These are phyloP conservation scores for Trichopus zeylanicus DNA, from an alignment of 116 monocot species.

Conservation along the genomic window DNA sequence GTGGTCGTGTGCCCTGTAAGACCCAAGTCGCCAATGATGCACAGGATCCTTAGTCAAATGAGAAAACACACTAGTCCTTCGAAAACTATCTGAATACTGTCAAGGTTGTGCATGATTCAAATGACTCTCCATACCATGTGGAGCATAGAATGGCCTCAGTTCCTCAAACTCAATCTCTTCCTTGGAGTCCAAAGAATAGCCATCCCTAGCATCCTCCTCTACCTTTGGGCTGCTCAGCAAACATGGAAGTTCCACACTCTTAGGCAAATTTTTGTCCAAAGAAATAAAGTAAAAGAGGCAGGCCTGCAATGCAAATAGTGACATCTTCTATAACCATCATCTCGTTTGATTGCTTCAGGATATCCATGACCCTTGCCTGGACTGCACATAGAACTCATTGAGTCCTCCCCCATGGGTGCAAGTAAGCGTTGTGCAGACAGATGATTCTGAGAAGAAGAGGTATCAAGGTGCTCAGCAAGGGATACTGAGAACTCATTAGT, in stretches of 20 bases:
- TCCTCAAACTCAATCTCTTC: slow-evolving; percentile 6
- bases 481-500: neutral
- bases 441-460: neutral
- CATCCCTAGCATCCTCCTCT: neutral
- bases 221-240: neutral
- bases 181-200: neutral
- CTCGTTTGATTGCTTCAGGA: neutral
- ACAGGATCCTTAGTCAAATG: slow-evolving; percentile 27
- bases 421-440: neutral
- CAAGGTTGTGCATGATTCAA: neutral
- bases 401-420: neutral
- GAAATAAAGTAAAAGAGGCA: slow-evolving; percentile 8
- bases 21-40: neutral
- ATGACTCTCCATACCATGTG: neutral
- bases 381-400: neutral
- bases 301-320: neutral
- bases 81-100: slow-evolving; percentile 6
- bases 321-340: slow-evolving; percentile 3
- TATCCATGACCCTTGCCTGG: neutral
- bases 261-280: slow-evolving; percentile 1
- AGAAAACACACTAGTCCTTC: slow-evolving; percentile 30
- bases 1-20: neutral
- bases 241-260: neutral
- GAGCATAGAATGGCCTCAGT: neutral
- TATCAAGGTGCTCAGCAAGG: neutral